Base-by-base conservation (phyloP, 2,329 filamentous ascomycete genomes). In the Colletotrichum musicola region DNA sequence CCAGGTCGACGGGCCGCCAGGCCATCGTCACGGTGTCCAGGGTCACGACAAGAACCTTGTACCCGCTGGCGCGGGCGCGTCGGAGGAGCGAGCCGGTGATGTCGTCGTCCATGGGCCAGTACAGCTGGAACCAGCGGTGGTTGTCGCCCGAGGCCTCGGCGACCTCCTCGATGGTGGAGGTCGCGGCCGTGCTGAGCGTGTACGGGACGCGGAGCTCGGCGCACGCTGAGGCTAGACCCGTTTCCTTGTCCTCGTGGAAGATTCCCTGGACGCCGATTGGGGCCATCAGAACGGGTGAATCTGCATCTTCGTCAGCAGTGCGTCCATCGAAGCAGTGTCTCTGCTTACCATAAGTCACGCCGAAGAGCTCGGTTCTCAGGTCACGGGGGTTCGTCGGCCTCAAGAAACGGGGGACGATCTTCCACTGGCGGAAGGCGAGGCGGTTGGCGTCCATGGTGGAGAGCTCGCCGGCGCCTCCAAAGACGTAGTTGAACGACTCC, bases 91-190 rank as follows among this genome's bases (percentile, higher is more conserved):
- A 91, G 0, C 85, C 80, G 0, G 91, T 93, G 62, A 93, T 81
- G 3, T 90, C 86, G 60, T 93, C 85, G 62, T 88, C 86, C 20
- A 84, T 79, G 0, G 92, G 91, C 90, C 91, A 93, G 80, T 94
- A 94, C 0, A 94, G 84, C 75, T 94, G 92, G 76, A 86, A 94
- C 90, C 90, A 94, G 12, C 90, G 81, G 38, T 85, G 82, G 0
- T 88, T 87, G 5, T 85, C 79, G 0, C 85, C 86, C 58, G 85
- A 88, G 0, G 88, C 88, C 7, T 81, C 74, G 0, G 89, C 90
- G 0, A 93, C 86, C 57, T 93, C 87, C 75, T 93, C 91, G 66
- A 93, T 90, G 1, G 85, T 86, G 38, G 85, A 83, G 2, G 86
- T 82, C 3, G 88, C 85, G 1, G 91, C 90, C 1, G 91, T 93